phyloP scores from a whole-genome alignment of 2,329 filamentous ascomycete species.

The Beauveria brongniartii region DNA sequence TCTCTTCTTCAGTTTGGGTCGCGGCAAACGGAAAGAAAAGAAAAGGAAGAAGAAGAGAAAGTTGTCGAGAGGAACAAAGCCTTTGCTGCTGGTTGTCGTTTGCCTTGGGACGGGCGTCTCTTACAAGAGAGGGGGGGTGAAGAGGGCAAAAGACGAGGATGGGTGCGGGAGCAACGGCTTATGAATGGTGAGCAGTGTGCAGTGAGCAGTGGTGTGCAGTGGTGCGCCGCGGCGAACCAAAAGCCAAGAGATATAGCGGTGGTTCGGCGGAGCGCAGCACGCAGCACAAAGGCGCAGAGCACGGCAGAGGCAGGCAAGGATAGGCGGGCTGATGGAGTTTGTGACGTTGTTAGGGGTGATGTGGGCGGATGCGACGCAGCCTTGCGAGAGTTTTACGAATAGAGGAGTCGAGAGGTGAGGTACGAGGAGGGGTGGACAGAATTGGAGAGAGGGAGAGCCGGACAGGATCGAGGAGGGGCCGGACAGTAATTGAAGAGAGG shows the following conservation, averaged over 20 bases:
- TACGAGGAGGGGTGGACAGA: background rate
- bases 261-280: conserved; percentile 6
- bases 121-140: conserved; percentile 21
- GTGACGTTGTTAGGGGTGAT: conserved; percentile 29
- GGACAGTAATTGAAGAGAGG: background rate
- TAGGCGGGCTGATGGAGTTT: conserved; percentile 20
- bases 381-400: background rate
- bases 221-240: too few species aligned
- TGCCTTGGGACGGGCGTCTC: conserved; percentile 21
- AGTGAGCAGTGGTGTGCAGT: background rate
- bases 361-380: conserved; percentile 9
- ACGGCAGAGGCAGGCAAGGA: conserved; percentile 1
- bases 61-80: conserved; percentile 1
- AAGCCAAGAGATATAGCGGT: background rate
- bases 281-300: background rate
- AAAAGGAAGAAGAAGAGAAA: background rate
- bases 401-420: background rate
- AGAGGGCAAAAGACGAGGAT: conserved; percentile 10
- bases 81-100: background rate
- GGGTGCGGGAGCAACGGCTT: conserved; percentile 31
- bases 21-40: background rate
- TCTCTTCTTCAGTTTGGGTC: background rate
- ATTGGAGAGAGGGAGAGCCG: background rate
- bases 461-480: background rate
- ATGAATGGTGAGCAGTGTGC: conserved; percentile 27